phyloP scores from a whole-genome alignment of 345 rosid genomes.

The Citropsis articulata region DNA sequence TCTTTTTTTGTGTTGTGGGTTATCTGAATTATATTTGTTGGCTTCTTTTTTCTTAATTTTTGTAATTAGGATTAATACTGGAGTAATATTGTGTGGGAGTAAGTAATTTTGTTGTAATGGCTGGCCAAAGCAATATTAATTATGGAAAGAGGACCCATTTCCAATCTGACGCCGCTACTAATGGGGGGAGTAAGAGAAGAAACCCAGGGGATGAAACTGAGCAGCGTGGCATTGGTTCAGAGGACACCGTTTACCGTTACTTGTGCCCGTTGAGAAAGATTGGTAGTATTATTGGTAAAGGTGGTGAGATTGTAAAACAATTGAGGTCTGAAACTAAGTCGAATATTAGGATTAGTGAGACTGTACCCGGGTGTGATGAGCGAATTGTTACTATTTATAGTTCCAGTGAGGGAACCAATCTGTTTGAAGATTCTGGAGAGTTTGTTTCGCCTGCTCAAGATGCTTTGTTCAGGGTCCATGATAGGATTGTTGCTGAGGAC shows the following conservation, averaged over 20 bases:
- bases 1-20: no score
- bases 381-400: slow-evolving; percentile 60
- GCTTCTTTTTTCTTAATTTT: background rate
- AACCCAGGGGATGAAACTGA: slow-evolving; percentile 47
- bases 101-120: slow-evolving; percentile 32
- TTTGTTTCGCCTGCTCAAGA: slow-evolving; percentile 60
- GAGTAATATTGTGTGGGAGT: background rate
- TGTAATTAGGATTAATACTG: background rate
- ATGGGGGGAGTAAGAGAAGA: slow-evolving; percentile 51
- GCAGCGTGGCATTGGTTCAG: slow-evolving; percentile 36
- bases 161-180: slow-evolving; percentile 40
- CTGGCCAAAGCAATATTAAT: slow-evolving; percentile 33
- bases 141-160: slow-evolving; percentile 47
- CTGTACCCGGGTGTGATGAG: slow-evolving; percentile 55
- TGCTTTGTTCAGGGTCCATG: slow-evolving; percentile 62
- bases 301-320: slow-evolving; percentile 65
- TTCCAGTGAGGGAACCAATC: slow-evolving; percentile 52
- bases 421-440: slow-evolving; percentile 37
- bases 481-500: slow-evolving; percentile 47
- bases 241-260: slow-evolving; percentile 61
- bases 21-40: background rate
- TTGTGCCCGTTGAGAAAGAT: slow-evolving; percentile 52
- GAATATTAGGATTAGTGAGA: slow-evolving; percentile 50
- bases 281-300: slow-evolving; percentile 66
- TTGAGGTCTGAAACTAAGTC: slow-evolving; percentile 54